Evolutionary conservation across 306 rosid genomes (phyloP).

Genomic region (Ziziphus jujuba): DNA sequence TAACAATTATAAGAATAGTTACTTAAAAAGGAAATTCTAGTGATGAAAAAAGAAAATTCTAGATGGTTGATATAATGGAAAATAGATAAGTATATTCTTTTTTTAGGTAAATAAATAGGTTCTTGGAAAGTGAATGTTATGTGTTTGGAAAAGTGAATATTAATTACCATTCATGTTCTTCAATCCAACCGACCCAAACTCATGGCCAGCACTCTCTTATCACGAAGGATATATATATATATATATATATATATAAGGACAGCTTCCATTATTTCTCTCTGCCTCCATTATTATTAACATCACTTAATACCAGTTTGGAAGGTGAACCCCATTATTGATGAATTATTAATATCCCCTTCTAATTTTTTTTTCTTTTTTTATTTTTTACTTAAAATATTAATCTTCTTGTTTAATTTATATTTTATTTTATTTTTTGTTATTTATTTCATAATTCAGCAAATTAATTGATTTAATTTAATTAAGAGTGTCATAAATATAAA

Average conservation of each 20-base stretch:
- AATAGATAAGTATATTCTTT: too few relatives aligned
- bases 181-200: constrained; percentile 9
- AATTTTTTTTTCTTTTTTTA: not conserved
- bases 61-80: too few relatives aligned
- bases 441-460: not conserved
- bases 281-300: constrained; percentile 37
- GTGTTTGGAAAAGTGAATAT: too few relatives aligned
- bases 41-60: too few relatives aligned
- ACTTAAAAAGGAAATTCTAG: too few relatives aligned
- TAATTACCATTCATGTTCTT: not conserved
- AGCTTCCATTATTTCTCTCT: constrained; percentile 24
- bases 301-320: constrained; percentile 32
- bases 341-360: constrained; percentile 13
- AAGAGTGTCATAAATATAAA: too few relatives aligned
- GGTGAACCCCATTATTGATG: constrained; percentile 40
- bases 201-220: constrained; percentile 17
- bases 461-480: constrained; percentile 1
- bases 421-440: not conserved
- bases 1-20: too few relatives aligned
- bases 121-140: too few relatives aligned
- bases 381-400: not conserved
- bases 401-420: not conserved
- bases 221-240: constrained; percentile 33
- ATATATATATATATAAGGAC: too few relatives aligned
- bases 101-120: too few relatives aligned